phyloP scores from a whole-genome alignment of 306 rosid species.

The Cucumis melo region DNA sequence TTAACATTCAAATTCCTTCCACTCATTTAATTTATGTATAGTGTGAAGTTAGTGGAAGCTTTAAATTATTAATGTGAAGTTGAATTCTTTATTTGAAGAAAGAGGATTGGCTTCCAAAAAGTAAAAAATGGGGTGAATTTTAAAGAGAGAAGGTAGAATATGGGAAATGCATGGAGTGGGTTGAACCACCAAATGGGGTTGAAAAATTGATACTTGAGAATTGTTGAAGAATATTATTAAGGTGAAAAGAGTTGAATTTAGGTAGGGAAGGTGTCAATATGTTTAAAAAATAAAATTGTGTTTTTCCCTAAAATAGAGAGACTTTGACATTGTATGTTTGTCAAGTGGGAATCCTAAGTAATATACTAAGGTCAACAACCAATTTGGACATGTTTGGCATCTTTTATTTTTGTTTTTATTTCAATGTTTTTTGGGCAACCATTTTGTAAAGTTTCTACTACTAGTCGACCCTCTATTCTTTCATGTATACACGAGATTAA shows the following conservation, averaged over 20 bases:
- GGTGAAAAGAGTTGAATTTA: slow-evolving; percentile 4
- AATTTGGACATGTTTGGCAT: neutral
- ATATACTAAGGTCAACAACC: neutral
- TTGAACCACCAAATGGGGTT: neutral
- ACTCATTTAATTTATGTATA: too few relatives aligned
- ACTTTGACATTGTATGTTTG: slow-evolving; percentile 3
- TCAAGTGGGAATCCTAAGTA: neutral
- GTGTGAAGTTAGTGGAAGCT: neutral
- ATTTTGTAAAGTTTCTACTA: neutral
- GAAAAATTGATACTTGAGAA: neutral
- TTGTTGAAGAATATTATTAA: neutral
- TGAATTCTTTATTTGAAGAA: neutral
- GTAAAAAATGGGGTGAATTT: neutral
- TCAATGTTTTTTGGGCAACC: neutral
- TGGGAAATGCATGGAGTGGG: slow-evolving; percentile 1
- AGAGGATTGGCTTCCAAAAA: neutral
- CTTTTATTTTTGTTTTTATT: neutral
- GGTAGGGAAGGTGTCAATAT: neutral
- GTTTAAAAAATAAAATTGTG: neutral
- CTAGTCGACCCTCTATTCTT: neutral
- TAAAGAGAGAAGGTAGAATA: neutral
- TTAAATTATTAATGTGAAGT: neutral
- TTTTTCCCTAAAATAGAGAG: neutral
- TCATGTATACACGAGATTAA: neutral
- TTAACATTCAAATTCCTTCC: too few relatives aligned